phyloP scores from a whole-genome alignment of 106 monocot species.

The Platanthera zijinensis region DNA sequence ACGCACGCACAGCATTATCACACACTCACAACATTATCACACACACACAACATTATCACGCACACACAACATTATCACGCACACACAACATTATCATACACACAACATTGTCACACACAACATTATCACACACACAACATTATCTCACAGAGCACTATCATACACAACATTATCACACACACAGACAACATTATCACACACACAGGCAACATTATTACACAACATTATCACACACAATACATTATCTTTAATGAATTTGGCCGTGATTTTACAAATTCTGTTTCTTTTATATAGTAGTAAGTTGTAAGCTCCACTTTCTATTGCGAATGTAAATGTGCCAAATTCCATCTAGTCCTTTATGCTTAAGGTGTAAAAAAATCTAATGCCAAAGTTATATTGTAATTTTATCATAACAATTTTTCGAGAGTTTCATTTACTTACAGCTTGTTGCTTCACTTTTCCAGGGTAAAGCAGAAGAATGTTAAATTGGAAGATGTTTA shows the following conservation, averaged over 20 bases:
- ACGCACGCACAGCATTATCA: no score
- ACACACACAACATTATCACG: no score
- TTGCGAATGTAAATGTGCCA: neutral
- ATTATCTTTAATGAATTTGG: neutral
- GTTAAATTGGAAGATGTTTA: neutral
- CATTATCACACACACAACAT: no score
- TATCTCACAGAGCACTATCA: no score
- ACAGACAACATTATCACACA: no score
- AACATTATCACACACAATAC: no score
- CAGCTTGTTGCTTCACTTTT: neutral
- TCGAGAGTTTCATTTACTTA: neutral
- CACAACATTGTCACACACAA: no score
- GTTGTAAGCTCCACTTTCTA: neutral
- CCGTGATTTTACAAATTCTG: neutral
- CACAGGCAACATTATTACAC: no score
- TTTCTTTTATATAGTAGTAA: neutral
- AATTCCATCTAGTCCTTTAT: neutral
- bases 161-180: no score
- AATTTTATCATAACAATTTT: neutral
- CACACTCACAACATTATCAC: no score
- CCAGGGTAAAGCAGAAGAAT: slow-evolving; percentile 3
- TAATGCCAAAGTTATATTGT: neutral
- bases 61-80: no score
- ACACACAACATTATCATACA: no score
- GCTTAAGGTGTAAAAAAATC: neutral